phyloP scores from a whole-genome alignment of 371 early-diverging fungal genomes.

The Rhizopus arrhizus region DNA sequence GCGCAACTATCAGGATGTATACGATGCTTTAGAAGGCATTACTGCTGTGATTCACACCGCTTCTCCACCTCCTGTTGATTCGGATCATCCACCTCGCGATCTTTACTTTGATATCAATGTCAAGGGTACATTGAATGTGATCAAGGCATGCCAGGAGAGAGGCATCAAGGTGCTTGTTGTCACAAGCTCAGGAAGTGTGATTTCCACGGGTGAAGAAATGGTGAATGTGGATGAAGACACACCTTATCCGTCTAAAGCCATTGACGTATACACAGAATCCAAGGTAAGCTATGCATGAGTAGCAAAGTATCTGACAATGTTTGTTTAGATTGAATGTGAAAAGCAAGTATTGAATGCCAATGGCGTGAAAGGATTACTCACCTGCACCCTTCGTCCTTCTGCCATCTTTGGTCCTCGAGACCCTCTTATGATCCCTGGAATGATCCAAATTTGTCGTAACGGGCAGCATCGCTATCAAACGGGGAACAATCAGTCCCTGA shows the following conservation, averaged over 20 bases:
- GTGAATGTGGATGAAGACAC: too few relatives aligned
- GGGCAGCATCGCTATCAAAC: conserved; percentile 78
- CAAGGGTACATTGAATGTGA: conserved; percentile 84
- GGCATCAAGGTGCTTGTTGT: too few relatives aligned
- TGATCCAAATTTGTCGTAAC: conserved; percentile 71
- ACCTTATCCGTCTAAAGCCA: too few relatives aligned
- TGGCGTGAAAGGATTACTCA: conserved; percentile 66
- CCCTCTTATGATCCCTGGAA: conserved; percentile 75
- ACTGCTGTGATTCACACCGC: conserved; percentile 90
- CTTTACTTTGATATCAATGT: conserved; percentile 80
- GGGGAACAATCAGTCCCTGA: conserved; percentile 81
- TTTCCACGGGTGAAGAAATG: too few relatives aligned
- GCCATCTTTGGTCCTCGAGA: conserved; percentile 95
- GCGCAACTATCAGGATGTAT: conserved; percentile 66
- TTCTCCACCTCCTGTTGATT: conserved; percentile 86
- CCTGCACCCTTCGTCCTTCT: conserved; percentile 83
- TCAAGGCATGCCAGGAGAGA: conserved; percentile 67
- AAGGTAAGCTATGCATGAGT: conserved; percentile 56
- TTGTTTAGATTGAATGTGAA: conserved; percentile 71
- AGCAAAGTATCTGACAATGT: background rate
- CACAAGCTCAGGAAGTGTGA: too few relatives aligned
- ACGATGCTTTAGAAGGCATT: conserved; percentile 62
- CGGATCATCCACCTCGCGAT: conserved; percentile 84
- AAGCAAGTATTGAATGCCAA: conserved; percentile 79
- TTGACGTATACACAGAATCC: conserved; percentile 34